Evolutionary conservation across 129 eudicot genomes (phyloP).

Genomic region (Flaveria bidentis): DNA sequence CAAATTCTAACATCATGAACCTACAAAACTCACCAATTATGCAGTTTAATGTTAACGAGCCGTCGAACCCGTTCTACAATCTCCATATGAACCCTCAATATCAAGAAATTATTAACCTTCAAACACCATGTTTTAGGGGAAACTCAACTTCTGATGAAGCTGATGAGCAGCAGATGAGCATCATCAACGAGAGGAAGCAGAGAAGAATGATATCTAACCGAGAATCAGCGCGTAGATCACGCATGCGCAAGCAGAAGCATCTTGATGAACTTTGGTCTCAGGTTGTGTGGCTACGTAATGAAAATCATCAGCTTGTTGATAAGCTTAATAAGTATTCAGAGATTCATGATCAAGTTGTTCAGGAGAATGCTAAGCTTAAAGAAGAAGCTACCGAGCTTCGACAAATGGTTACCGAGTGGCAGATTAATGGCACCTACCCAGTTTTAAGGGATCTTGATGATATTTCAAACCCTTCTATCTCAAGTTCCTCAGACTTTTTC

Average conservation of each 20-base stretch:
- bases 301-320: constrained; percentile 78
- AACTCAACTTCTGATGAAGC: constrained; percentile 98
- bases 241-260: constrained; percentile 98
- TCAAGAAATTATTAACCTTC: constrained; percentile 58
- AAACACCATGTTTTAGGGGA: constrained; percentile 53
- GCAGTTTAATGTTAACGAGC: constrained; percentile 36
- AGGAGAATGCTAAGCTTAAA: constrained; percentile 80
- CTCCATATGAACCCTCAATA: constrained; percentile 55
- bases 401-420: constrained; percentile 69
- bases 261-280: constrained; percentile 97
- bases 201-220: constrained; percentile 97
- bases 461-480: constrained; percentile 50
- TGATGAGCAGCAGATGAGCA: constrained; percentile 74
- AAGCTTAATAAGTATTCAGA: constrained; percentile 72
- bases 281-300: constrained; percentile 81
- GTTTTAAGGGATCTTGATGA: constrained; percentile 64
- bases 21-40: constrained; percentile 44
- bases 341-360: constrained; percentile 65
- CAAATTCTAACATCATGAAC: constrained; percentile 40
- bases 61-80: constrained; percentile 52
- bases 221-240: constrained; percentile 95
- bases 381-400: constrained; percentile 82
- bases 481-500: constrained; percentile 48
- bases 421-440: constrained; percentile 66
- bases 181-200: constrained; percentile 91